These are phyloP conservation scores for Fusarium kyushuense DNA, from an alignment of 2,329 filamentous ascomycete genomes.

Conservation along the genomic window DNA sequence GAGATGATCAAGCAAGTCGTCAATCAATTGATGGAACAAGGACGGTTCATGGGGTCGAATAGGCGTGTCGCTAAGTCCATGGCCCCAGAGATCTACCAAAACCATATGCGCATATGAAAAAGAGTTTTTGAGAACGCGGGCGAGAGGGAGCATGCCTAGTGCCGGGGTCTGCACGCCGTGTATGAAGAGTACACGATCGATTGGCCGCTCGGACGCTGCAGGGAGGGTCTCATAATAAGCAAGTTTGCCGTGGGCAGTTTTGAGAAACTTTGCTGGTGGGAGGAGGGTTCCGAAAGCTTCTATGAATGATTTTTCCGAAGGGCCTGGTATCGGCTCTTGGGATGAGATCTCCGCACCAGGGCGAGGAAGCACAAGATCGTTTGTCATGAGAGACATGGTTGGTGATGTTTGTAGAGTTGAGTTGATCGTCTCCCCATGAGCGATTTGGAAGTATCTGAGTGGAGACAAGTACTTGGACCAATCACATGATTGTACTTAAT, in stretches of 20 bases:
- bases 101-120: constrained; percentile 57
- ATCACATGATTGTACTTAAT: neutral
- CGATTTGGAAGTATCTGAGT: neutral
- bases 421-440: neutral
- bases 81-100: constrained; percentile 65
- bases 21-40: constrained; percentile 59
- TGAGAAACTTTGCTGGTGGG: constrained; percentile 53
- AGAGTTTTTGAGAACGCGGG: constrained; percentile 49
- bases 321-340: constrained; percentile 48
- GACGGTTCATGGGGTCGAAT: constrained; percentile 54
- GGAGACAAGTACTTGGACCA: neutral
- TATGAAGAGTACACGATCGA: constrained; percentile 57
- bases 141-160: constrained; percentile 60
- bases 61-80: constrained; percentile 64
- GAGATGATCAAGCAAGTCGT: constrained; percentile 55
- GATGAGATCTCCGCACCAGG: neutral
- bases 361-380: constrained; percentile 16
- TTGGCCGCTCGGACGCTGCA: neutral
- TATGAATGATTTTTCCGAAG: constrained; percentile 54
- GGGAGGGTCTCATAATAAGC: constrained; percentile 56
- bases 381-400: neutral
- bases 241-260: constrained; percentile 51
- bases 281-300: constrained; percentile 55
- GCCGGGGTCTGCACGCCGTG: constrained; percentile 66
- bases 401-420: neutral